phyloP scores from a whole-genome alignment of 2,329 filamentous ascomycete genomes.

The Zasmidium cellare region DNA sequence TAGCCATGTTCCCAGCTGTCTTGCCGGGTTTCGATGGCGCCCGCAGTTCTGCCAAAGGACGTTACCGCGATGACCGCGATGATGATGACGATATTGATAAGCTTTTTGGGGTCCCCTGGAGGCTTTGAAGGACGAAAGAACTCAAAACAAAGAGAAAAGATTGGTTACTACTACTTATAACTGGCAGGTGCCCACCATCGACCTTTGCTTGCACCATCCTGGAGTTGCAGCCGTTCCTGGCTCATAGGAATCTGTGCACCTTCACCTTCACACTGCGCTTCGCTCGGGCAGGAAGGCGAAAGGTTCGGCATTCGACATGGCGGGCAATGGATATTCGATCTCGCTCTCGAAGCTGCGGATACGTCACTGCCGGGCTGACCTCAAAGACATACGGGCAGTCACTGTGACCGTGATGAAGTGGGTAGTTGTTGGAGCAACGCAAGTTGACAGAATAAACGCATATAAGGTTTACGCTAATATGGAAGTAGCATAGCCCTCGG shows the following conservation, averaged over 20 bases:
- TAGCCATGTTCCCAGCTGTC: neutral
- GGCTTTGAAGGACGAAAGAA: neutral
- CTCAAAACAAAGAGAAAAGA: neutral
- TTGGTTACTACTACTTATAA: neutral
- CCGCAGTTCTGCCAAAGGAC: neutral
- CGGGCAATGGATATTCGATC: too few species aligned
- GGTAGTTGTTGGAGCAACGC: too few species aligned
- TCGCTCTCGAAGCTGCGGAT: too few species aligned
- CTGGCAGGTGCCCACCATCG: neutral
- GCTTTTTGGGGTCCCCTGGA: neutral
- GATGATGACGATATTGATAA: neutral
- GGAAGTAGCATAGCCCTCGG: too few species aligned
- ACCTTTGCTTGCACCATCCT: neutral
- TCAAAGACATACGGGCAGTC: too few species aligned
- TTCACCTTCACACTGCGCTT: neutral
- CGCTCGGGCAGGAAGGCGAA: constrained; percentile 4
- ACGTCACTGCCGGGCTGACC: too few species aligned
- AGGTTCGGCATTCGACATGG: too few species aligned
- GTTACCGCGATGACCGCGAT: neutral
- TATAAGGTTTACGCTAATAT: too few species aligned
- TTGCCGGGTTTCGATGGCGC: neutral
- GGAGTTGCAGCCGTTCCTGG: neutral
- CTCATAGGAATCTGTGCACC: neutral
- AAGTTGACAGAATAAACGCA: too few species aligned
- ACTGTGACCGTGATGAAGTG: too few species aligned